Conservation (phyloP, 2,329 filamentous ascomycete species). For the Seiridium unicorne region DNA sequence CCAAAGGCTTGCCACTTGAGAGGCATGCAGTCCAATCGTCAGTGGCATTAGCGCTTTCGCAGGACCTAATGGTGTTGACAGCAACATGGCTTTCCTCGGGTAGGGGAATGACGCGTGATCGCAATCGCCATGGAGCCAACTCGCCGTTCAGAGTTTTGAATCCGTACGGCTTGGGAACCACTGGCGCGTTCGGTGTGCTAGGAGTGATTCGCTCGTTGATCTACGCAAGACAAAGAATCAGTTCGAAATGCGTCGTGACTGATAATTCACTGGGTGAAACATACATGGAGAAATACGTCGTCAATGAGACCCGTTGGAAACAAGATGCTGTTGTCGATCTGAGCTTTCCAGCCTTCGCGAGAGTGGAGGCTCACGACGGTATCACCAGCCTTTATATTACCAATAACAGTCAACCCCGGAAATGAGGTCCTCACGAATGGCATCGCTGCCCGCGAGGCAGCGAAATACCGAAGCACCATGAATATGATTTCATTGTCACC, state of each 20-base stretch:
- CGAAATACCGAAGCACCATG: constrained; percentile 1
- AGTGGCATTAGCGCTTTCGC: background rate
- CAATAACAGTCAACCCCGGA: constrained; percentile 3
- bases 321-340: background rate
- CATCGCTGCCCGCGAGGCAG: background rate
- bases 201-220: constrained; percentile 3
- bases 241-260: background rate
- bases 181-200: background rate
- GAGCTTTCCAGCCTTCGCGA: background rate
- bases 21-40: background rate
- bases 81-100: background rate
- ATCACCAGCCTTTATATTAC: background rate
- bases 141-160: constrained; percentile 5
- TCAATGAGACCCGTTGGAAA: constrained; percentile 1
- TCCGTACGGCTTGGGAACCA: background rate
- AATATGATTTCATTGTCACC: background rate
- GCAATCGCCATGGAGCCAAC: constrained; percentile 3
- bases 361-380: background rate
- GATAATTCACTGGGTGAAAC: background rate
- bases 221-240: background rate
- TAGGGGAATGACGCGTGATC: background rate
- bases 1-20: background rate
- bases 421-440: constrained; percentile 3
- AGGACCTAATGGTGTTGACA: background rate
- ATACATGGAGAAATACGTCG: constrained; percentile 4